Conservation (phyloP, 306 rosid genomes). For the Mucuna pruriens region DNA sequence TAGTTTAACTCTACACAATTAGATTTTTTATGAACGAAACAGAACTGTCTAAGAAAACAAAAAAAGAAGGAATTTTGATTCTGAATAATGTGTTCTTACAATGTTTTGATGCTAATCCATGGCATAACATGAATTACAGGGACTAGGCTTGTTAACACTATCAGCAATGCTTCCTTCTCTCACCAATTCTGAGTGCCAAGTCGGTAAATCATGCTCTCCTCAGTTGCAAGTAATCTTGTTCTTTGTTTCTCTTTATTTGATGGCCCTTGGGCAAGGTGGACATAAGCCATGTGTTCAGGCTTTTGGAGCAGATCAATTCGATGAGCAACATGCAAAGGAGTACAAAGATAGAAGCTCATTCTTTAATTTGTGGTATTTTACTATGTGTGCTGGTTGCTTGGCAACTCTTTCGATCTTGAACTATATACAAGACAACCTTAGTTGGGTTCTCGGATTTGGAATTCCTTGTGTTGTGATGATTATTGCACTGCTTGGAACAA, state of each 20-base stretch:
- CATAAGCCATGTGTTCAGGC: slow-evolving; percentile 90
- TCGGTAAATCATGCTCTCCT: slow-evolving; percentile 42
- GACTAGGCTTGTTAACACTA: slow-evolving; percentile 61
- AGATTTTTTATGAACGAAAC: neutral
- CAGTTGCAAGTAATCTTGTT: slow-evolving; percentile 54
- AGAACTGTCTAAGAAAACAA: neutral
- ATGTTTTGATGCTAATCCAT: neutral
- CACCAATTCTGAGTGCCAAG: slow-evolving; percentile 24
- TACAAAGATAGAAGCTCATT: slow-evolving; percentile 73
- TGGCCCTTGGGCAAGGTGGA: slow-evolving; percentile 72
- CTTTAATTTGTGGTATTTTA: slow-evolving; percentile 88
- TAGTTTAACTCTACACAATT: neutral
- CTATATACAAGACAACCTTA: slow-evolving; percentile 59
- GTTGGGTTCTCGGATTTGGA: slow-evolving; percentile 76
- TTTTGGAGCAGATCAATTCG: slow-evolving; percentile 84
- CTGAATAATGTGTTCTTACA: neutral
- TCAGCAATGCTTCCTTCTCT: slow-evolving; percentile 59
- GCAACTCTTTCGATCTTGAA: slow-evolving; percentile 44
- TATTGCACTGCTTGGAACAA: slow-evolving; percentile 59
- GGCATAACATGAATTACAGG: slow-evolving; percentile 48
- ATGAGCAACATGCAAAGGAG: slow-evolving; percentile 62
- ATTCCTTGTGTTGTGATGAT: slow-evolving; percentile 60
- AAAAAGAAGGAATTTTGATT: neutral
- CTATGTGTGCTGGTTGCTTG: slow-evolving; percentile 48
- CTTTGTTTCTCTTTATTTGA: slow-evolving; percentile 65